These are phyloP conservation scores for Leucosporidium creatinivorum DNA, from an alignment of 768 basidiomycete species.

Conservation along the genomic window DNA sequence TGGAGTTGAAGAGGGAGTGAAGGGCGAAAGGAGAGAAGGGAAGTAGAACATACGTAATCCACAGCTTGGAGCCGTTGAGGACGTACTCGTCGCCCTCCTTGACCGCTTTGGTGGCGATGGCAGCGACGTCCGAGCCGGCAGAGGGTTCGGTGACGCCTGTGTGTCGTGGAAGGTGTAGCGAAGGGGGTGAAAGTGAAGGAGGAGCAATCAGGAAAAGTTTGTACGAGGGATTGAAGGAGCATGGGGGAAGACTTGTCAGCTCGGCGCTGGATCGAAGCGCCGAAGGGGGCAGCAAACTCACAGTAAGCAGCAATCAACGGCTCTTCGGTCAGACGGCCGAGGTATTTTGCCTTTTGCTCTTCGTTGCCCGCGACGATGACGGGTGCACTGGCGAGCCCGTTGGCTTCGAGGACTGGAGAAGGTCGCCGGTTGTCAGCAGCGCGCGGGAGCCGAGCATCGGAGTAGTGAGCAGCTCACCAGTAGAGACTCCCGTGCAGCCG, in stretches of 20 bases:
- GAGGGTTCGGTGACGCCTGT: conserved; percentile 40
- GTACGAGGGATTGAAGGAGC: conserved; percentile 26
- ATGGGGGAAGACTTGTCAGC: too few relatives aligned
- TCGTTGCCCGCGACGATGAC: conserved; percentile 42
- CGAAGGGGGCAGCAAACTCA: too few relatives aligned
- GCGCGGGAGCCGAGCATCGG: too few relatives aligned
- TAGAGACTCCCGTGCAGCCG: conserved; percentile 31
- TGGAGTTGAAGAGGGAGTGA: too few relatives aligned
- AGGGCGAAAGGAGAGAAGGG: background rate
- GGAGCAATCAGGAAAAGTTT: too few relatives aligned
- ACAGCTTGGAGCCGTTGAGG: conserved; percentile 29
- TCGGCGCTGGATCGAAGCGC: too few relatives aligned
- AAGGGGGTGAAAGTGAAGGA: conserved; percentile 6
- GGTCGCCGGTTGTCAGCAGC: background rate
- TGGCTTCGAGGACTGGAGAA: background rate
- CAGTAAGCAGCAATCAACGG: conserved; percentile 43
- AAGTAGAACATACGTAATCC: background rate
- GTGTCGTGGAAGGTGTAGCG: background rate
- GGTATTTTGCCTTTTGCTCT: conserved; percentile 43
- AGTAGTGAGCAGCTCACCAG: background rate
- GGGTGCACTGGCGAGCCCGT: conserved; percentile 37
- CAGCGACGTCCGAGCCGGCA: conserved; percentile 45
- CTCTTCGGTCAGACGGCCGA: conserved; percentile 44
- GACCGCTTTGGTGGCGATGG: conserved; percentile 42
- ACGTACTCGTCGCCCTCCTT: conserved; percentile 41